Conservation (phyloP, 306 rosid species). For the Glycine latifolia region DNA sequence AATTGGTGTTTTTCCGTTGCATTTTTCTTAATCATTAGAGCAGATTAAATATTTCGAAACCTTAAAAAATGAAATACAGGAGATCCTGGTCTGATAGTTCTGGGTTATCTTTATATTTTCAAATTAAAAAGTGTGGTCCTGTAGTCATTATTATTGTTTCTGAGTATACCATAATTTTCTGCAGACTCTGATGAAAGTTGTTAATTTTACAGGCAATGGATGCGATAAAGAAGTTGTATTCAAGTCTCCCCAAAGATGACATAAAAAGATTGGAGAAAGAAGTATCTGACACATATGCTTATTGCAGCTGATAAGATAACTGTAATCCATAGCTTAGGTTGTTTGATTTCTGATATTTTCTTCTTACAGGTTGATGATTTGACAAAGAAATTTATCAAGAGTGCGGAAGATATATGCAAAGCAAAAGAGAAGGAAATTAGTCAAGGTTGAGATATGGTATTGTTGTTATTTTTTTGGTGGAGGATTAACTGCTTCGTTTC, state of each 20-base stretch:
- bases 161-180: not conserved
- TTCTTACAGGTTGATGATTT: constrained; percentile 76
- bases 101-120: constrained; percentile 1
- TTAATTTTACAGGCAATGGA: constrained; percentile 82
- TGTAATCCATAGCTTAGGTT: constrained; percentile 23
- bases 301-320: constrained; percentile 1
- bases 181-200: constrained; percentile 26
- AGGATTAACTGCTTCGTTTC: not conserved
- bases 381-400: constrained; percentile 83
- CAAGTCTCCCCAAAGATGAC: constrained; percentile 85
- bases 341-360: constrained; percentile 42
- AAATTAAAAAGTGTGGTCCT: constrained; percentile 7
- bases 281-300: constrained; percentile 56
- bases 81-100: not conserved
- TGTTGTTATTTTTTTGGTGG: not conserved
- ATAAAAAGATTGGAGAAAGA: constrained; percentile 91
- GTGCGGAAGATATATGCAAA: constrained; percentile 84
- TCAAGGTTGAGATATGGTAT: constrained; percentile 56
- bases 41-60: not conserved
- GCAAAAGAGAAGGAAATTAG: constrained; percentile 85
- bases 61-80: not conserved
- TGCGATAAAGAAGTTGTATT: constrained; percentile 70
- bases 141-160: not conserved
- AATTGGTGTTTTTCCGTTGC: not conserved
- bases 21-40: not conserved